Percentiles rank a stretch among this genome's conserved stretches.
Conservation (phyloP, 441 rosid genomes). For the Erodium trifolium region DNA sequence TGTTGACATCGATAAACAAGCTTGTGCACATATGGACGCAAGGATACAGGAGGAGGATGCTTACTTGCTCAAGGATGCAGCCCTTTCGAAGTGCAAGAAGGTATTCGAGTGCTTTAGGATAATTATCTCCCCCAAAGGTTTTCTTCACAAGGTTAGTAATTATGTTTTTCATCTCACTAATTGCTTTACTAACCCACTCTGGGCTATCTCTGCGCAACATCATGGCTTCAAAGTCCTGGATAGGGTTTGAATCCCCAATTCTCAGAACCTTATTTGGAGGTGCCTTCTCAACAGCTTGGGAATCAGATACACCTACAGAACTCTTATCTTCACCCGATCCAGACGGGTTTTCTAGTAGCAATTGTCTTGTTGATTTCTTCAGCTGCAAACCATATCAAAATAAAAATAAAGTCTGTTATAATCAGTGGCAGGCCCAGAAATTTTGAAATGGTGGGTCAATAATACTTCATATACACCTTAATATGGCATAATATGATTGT, state of each 20-base stretch:
- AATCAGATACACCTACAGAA: constrained; percentile 22
- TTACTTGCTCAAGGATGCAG: constrained; percentile 80
- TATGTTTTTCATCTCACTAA: constrained; percentile 47
- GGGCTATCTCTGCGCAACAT: constrained; percentile 70
- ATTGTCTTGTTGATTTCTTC: constrained; percentile 47
- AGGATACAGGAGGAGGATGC: constrained; percentile 17
- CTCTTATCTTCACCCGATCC: constrained; percentile 53
- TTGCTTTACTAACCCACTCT: constrained; percentile 58
- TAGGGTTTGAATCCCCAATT: constrained; percentile 56
- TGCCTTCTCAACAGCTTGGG: constrained; percentile 10
- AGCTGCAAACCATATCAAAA: constrained; percentile 38
- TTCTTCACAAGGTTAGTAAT: constrained; percentile 39
- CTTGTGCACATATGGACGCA: not conserved
- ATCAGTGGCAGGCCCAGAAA: not conserved
- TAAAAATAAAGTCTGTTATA: not conserved
- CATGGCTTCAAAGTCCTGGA: constrained; percentile 79
- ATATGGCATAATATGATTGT: constrained; percentile 10
- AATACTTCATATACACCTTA: too few relatives aligned
- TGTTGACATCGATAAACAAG: not conserved
- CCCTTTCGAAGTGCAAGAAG: constrained; percentile 67
- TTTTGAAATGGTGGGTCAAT: not conserved
- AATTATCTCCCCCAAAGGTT: constrained; percentile 30
- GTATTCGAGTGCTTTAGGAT: constrained; percentile 46
- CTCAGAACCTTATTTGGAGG: constrained; percentile 25
- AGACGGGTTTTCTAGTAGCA: constrained; percentile 50